phyloP scores from a whole-genome alignment of 805 yeast species.

The Kluyveromyces aestuarii region DNA sequence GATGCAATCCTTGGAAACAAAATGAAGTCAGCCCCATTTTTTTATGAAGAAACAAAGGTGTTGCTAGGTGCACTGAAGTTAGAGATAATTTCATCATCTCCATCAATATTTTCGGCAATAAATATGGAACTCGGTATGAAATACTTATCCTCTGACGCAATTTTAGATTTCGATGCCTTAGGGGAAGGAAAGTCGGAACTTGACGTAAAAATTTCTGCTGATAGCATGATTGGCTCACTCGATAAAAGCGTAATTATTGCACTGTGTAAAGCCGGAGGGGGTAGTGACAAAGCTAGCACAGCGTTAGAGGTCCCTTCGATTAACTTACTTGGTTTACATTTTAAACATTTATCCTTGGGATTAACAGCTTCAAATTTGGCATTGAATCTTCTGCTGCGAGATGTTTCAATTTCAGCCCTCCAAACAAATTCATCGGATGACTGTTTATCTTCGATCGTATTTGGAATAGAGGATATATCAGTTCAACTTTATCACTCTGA shows the following conservation, averaged over 20 bases:
- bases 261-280: neutral
- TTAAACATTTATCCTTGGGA: neutral
- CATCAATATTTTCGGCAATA: neutral
- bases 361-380: neutral
- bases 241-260: neutral
- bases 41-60: neutral
- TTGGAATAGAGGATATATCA: neutral
- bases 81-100: neutral
- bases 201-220: neutral
- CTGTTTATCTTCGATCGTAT: neutral
- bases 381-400: neutral
- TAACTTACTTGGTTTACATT: neutral
- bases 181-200: neutral
- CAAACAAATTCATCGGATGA: neutral
- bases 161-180: constrained; percentile 4
- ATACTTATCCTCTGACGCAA: constrained; percentile 21
- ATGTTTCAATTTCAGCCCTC: neutral
- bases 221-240: neutral
- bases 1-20: constrained; percentile 35
- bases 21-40: neutral
- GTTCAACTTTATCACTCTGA: neutral
- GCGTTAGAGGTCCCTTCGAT: neutral
- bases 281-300: neutral
- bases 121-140: constrained; percentile 26
- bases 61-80: neutral